A percentile compares a stretch with the other conserved stretches of the same genome.
phyloP scores from a whole-genome alignment of 2,329 filamentous ascomycete genomes.

The Boeremia exigua region DNA sequence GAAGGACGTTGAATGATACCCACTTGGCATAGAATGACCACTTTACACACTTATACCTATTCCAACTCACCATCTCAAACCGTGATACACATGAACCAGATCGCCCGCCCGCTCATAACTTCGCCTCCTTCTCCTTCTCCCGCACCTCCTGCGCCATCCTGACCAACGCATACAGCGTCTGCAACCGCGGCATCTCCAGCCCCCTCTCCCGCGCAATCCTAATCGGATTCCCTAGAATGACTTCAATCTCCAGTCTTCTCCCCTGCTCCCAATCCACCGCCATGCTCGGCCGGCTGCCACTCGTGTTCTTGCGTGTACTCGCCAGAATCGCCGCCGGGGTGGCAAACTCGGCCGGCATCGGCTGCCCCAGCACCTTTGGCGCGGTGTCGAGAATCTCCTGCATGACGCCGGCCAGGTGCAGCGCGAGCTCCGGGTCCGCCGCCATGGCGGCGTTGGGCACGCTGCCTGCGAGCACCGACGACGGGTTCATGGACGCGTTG shows the following conservation, averaged over 20 bases:
- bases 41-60: neutral
- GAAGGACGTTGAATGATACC: slow-evolving; percentile 10
- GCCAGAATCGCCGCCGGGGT: slow-evolving; percentile 67
- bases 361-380: slow-evolving; percentile 66
- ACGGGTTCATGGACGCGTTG: slow-evolving; percentile 77
- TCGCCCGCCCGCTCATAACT: neutral
- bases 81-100: neutral
- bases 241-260: slow-evolving; percentile 72
- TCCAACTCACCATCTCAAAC: neutral
- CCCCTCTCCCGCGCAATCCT: slow-evolving; percentile 67
- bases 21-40: slow-evolving; percentile 17
- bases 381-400: slow-evolving; percentile 70
- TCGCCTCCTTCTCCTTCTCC: slow-evolving; percentile 39
- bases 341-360: slow-evolving; percentile 66
- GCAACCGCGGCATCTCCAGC: slow-evolving; percentile 69
- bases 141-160: slow-evolving; percentile 65
- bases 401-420: slow-evolving; percentile 71
- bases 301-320: slow-evolving; percentile 67
- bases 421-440: slow-evolving; percentile 65
- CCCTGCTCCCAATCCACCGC: slow-evolving; percentile 72
- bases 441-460: slow-evolving; percentile 71
- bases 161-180: slow-evolving; percentile 70
- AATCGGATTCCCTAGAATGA: slow-evolving; percentile 74
- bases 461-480: slow-evolving; percentile 70
- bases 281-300: slow-evolving; percentile 68